Evolutionary conservation across 805 yeast species (phyloP), one percentile per base, ranked within the genome.

Genomic region (Saturnispora zaruensis): DNA sequence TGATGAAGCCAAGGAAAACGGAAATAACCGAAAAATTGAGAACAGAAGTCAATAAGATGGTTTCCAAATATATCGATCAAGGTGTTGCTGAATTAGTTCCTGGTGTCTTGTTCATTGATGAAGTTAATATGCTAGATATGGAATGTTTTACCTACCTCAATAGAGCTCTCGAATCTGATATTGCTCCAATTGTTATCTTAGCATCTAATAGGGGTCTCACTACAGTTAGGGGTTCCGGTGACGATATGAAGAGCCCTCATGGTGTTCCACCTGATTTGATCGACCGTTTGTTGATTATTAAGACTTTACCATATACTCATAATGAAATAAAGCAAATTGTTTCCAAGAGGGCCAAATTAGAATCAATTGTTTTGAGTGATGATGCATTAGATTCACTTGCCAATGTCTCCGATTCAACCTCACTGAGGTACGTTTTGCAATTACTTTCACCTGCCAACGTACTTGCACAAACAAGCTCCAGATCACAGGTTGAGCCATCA

Each of bases 1-100:
- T 93, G 58, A 75, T 93, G 73, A 91, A 90, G 72, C 98, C 98
- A 49, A 84, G 85, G 61, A 93, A 93, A 72, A 93, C 99, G 58
- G 99, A 93, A 71, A 93, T 93, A 59, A 79, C 97, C 56, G 79
- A 93, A 18, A 97, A 93, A 67, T 89, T 93, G 26, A 82, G 99
- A 67, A 95, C 87, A 59, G 98, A 93, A 72, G 95, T 93, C 65
- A 93, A 93, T 71, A 82, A 90, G 41, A 90, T 93, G 70, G 96
- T 93, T 48, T 95, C 95, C 20, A 97, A 93, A 70, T 93, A 97
- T 96, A 88, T 86, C 62, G 98, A 93, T 70, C 98, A 93, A 74
- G 98, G 99, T 53, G 93, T 93, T 68, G 99, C 99, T 9, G 95
- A 91, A 66, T 88, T 93, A 56, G 88, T 88, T 40, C 98, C 99